Conservation (phyloP, 495 filamentous ascomycete species). For the Elasticomyces elasticus region DNA sequence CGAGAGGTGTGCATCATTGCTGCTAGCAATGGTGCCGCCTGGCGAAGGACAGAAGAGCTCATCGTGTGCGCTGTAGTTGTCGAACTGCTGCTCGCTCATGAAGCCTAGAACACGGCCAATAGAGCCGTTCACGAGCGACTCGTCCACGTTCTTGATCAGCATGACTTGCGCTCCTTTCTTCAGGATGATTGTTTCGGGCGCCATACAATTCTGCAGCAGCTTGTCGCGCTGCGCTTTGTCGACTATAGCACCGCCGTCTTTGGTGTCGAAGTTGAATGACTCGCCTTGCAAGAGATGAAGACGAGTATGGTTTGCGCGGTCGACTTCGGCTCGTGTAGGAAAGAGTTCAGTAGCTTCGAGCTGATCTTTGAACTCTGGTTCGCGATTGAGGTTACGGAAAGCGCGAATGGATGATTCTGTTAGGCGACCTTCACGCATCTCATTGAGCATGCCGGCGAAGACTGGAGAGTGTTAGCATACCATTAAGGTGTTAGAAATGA, state of each 20-base stretch:
- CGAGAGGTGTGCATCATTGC: slow-evolving; percentile 27
- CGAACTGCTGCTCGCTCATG: slow-evolving; percentile 74
- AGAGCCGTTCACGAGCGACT: slow-evolving; percentile 84
- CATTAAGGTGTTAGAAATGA: neutral
- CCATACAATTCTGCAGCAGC: slow-evolving; percentile 85
- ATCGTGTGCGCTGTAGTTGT: slow-evolving; percentile 47
- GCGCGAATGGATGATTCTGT: slow-evolving; percentile 55
- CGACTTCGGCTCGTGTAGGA: slow-evolving; percentile 82
- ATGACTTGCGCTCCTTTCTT: slow-evolving; percentile 95
- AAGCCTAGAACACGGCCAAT: slow-evolving; percentile 77
- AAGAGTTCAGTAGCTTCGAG: slow-evolving; percentile 92
- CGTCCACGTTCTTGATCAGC: slow-evolving; percentile 99
- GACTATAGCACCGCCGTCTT: slow-evolving; percentile 62
- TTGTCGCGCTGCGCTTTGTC: slow-evolving; percentile 62
- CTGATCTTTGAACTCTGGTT: slow-evolving; percentile 60
- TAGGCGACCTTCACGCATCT: slow-evolving; percentile 85
- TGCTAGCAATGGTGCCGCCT: slow-evolving; percentile 30
- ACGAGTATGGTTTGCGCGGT: slow-evolving; percentile 66
- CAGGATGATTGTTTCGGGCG: slow-evolving; percentile 60
- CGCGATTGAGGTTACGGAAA: slow-evolving; percentile 62
- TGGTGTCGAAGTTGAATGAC: slow-evolving; percentile 53
- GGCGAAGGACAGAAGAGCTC: slow-evolving; percentile 32
- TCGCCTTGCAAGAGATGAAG: slow-evolving; percentile 64
- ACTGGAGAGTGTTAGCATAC: slow-evolving; percentile 32
- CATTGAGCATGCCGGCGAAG: slow-evolving; percentile 91